Percentiles rank a stretch among this genome's conserved stretches.
phyloP scores from a whole-genome alignment of 1,139 yeast genomes.

The Zygosaccharomyces sapae region DNA sequence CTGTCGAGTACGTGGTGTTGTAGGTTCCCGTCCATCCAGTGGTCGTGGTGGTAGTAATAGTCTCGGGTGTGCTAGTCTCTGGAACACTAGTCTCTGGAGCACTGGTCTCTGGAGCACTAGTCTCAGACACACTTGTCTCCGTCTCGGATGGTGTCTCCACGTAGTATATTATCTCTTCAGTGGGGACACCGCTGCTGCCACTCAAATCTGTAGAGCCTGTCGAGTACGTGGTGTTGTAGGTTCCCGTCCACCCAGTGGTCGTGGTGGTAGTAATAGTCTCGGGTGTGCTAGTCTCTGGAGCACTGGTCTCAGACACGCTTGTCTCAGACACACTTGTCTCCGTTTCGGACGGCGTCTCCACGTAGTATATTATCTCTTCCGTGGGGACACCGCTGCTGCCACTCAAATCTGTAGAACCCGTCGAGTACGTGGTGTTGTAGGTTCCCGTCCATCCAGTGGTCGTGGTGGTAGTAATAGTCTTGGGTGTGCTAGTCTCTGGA shows the following conservation, averaged over 20 bases:
- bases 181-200: slow-evolving; percentile 14
- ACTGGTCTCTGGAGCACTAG: too few relatives aligned
- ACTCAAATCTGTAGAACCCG: slow-evolving; percentile 14
- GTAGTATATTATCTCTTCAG: slow-evolving; percentile 19
- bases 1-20: slow-evolving; percentile 22
- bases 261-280: slow-evolving; percentile 16
- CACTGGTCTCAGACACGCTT: too few relatives aligned
- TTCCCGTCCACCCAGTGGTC: slow-evolving; percentile 33
- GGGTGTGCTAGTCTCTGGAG: too few relatives aligned
- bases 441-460: slow-evolving; percentile 33
- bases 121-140: too few relatives aligned
- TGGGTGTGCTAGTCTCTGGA: too few relatives aligned
- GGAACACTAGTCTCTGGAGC: too few relatives aligned
- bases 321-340: too few relatives aligned
- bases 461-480: slow-evolving; percentile 20
- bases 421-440: slow-evolving; percentile 21
- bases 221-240: slow-evolving; percentile 22
- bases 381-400: slow-evolving; percentile 12
- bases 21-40: slow-evolving; percentile 31
- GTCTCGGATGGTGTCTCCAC: slow-evolving; percentile 19
- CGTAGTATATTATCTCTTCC: slow-evolving; percentile 19
- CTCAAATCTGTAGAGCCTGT: slow-evolving; percentile 14
- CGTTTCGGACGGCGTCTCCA: slow-evolving; percentile 17
- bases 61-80: not conserved
- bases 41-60: slow-evolving; percentile 23